Base-by-base conservation (phyloP, 768 basidiomycete species). In the Podaxis pistillaris region DNA sequence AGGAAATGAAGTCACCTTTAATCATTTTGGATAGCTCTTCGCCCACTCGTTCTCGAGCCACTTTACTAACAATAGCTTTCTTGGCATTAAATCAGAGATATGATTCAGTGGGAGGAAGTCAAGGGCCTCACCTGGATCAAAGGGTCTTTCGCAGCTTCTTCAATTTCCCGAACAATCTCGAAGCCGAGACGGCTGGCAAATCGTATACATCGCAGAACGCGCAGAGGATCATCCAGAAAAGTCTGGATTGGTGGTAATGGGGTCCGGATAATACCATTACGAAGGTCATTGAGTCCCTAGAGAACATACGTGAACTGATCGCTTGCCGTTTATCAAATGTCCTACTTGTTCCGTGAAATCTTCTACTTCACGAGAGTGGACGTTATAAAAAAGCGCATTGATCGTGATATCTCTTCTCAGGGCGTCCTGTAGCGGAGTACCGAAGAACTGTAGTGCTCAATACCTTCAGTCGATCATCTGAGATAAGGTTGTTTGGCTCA, bases 1-100 rank as follows among this genome's bases (percentile, higher is more conserved):
- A 40, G 46, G 24, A 56, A 24, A 58, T 64, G 33, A n/a, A 56
- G 41, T 24, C 51, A 89, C 96, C 89, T 79, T 87, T 87, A 71
- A 98, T 82, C 92, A 98, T 98, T 73, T 98, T 99, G 65, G 90
- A 85, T 13, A 98, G 69, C 73, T 99, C 97, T 65, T 91, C 91
- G 0, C 96, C 96, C 4, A 95, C 86, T 17, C 97, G 85, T 76
- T 98, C 97, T 56, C 93, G 85, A 37, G 90, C 90, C 51, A 99
- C 91, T 72, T 98, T 97, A 1, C 78, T 79, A 9, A 84, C 76
- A 15, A 97, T 75, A 0, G 88, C 90, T 53, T 82, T 56, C 75
- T 94, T 79, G 63, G 85, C 30, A 60, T 40, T 38, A 38, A 8
- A n/a, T n/a, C 44, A 13, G 47, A 11, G 55, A 38, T 22, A 49